Conservation (phyloP, 805 yeast species). For the Kazachstania viticola region DNA sequence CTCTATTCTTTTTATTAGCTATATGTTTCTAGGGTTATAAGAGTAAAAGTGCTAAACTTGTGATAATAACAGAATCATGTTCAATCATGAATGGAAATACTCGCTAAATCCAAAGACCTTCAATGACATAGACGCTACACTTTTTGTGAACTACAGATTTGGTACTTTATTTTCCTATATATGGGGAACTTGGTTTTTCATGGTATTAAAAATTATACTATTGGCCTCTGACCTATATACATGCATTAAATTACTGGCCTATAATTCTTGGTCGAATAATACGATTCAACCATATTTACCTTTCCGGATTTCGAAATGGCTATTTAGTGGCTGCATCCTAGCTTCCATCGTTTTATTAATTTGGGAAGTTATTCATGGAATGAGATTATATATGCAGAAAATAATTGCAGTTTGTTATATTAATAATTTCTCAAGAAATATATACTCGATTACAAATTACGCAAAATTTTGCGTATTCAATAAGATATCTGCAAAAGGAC, state of each 20-base stretch:
- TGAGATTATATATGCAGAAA: conserved; percentile 42
- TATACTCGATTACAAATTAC: conserved; percentile 47
- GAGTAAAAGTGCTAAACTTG: too few relatives aligned
- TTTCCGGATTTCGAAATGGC: conserved; percentile 47
- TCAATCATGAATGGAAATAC: conserved; percentile 18
- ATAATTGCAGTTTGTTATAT: conserved; percentile 63
- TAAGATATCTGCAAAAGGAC: conserved; percentile 47
- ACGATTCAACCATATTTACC: conserved; percentile 37
- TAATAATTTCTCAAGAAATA: conserved; percentile 46
- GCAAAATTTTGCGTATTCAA: conserved; percentile 63
- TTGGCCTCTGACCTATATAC: conserved; percentile 69
- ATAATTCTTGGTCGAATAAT: conserved; percentile 52
- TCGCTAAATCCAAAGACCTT: conserved; percentile 19
- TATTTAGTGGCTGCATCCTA: conserved; percentile 68
- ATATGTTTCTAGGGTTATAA: too few relatives aligned
- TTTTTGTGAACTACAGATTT: conserved; percentile 15
- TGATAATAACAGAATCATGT: too few relatives aligned
- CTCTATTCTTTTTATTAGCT: too few relatives aligned
- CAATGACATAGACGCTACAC: conserved; percentile 12
- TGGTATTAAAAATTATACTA: conserved; percentile 40
- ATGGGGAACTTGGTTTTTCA: conserved; percentile 19
- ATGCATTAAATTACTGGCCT: conserved; percentile 58
- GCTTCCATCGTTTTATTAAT: conserved; percentile 48
- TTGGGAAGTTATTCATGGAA: conserved; percentile 47
- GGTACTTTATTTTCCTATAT: conserved; percentile 14